These are phyloP conservation scores for Zymoseptoria ardabiliae DNA, from an alignment of 2,329 filamentous ascomycete genomes.

Conservation along the genomic window DNA sequence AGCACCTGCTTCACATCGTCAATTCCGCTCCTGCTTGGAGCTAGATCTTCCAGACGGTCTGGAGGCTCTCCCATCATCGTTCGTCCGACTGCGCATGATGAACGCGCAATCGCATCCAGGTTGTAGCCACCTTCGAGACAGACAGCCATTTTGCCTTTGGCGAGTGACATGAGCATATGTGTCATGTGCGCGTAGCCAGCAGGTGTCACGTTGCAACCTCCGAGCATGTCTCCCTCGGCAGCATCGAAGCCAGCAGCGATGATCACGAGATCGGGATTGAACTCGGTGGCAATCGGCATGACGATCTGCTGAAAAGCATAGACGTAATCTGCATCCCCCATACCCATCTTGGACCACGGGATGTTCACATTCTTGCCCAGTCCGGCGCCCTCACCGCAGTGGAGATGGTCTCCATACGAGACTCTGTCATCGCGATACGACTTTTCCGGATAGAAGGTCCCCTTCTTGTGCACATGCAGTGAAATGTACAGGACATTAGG, in stretches of 20 bases:
- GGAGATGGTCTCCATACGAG: constrained; percentile 51
- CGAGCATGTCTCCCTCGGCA: constrained; percentile 84
- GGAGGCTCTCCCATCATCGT: constrained; percentile 96
- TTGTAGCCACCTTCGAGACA: constrained; percentile 97
- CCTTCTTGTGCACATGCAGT: constrained; percentile 78
- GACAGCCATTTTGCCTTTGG: constrained; percentile 80
- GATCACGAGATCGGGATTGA: constrained; percentile 88
- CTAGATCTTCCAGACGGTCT: constrained; percentile 45
- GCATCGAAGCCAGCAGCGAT: constrained; percentile 95
- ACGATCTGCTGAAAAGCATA: constrained; percentile 92
- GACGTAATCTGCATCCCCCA: constrained; percentile 96
- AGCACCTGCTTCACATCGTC: constrained; percentile 52
- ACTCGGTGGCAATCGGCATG: constrained; percentile 92
- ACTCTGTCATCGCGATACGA: constrained; percentile 50
- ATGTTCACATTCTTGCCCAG: constrained; percentile 61
- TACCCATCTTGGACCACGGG: constrained; percentile 61
- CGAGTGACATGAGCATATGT: constrained; percentile 95
- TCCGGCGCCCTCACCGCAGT: constrained; percentile 52
- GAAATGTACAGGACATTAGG: constrained; percentile 95
- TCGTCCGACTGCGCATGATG: constrained; percentile 80
- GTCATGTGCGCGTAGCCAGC: constrained; percentile 97
- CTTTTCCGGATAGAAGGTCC: constrained; percentile 71
- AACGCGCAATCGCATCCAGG: constrained; percentile 82
- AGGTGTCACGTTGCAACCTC: constrained; percentile 86
- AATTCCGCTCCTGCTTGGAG: constrained; percentile 46